phyloP scores from a whole-genome alignment of 1,139 yeast genomes.

The Scheffersomyces insectosa region DNA sequence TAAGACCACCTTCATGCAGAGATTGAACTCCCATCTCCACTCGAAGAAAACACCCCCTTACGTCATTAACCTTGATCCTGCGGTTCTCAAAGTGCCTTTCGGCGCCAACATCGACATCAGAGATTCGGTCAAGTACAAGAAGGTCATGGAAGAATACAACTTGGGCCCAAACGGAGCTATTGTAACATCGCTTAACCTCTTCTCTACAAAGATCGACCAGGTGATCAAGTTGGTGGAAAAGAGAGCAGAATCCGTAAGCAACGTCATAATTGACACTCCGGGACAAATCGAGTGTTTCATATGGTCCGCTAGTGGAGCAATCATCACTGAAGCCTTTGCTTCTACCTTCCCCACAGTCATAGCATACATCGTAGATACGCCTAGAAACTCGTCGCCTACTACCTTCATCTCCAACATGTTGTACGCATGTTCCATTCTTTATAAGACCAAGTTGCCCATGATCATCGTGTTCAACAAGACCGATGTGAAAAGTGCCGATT shows the following conservation, averaged over 20 bases:
- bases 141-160: slow-evolving; percentile 91
- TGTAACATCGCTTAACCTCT: slow-evolving; percentile 88
- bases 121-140: slow-evolving; percentile 92
- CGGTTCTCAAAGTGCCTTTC: slow-evolving; percentile 88
- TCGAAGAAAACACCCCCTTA: slow-evolving; percentile 74
- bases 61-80: slow-evolving; percentile 94
- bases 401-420: slow-evolving; percentile 98
- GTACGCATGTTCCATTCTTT: slow-evolving; percentile 94
- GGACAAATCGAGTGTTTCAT: slow-evolving; percentile 98
- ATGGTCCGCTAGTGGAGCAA: slow-evolving; percentile 96
- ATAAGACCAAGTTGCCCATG: slow-evolving; percentile 97
- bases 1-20: slow-evolving; percentile 96
- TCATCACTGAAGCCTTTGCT: slow-evolving; percentile 95
- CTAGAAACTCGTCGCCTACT: slow-evolving; percentile 89
- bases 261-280: slow-evolving; percentile 93
- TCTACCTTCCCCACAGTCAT: slow-evolving; percentile 93
- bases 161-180: slow-evolving; percentile 99
- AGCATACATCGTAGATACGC: slow-evolving; percentile 96
- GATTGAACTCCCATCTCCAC: slow-evolving; percentile 87
- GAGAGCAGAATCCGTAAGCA: slow-evolving; percentile 61
- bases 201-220: slow-evolving; percentile 95
- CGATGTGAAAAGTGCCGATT: slow-evolving; percentile 79
- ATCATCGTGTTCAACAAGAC: slow-evolving; percentile 94
- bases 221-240: slow-evolving; percentile 85
- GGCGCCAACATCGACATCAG: slow-evolving; percentile 95